These are phyloP conservation scores for Pyrrhoderma noxium DNA, from an alignment of 1,284 basidiomycete species.

Conservation along the genomic window DNA sequence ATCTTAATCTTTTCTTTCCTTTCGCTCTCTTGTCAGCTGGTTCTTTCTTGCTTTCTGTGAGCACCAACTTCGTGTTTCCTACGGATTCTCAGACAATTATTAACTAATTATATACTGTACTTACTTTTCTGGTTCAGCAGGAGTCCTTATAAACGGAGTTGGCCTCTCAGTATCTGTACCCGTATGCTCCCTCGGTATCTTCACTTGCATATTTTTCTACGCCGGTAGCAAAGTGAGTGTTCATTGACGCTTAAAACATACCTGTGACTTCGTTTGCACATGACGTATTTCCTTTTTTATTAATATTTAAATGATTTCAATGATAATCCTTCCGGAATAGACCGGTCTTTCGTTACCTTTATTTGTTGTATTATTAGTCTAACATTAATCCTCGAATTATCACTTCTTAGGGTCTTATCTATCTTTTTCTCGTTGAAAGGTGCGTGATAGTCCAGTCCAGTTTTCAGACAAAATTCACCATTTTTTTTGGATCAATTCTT, in stretches of 20 bases:
- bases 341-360: no score
- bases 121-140: slow-evolving; percentile 12
- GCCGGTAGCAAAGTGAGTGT: slow-evolving; percentile 15
- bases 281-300: neutral
- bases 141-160: slow-evolving; percentile 15
- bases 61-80: neutral
- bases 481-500: no score
- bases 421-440: slow-evolving; percentile 18
- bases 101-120: no score
- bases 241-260: no score
- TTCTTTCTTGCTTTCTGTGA: slow-evolving; percentile 15
- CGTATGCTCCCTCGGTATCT: slow-evolving; percentile 15
- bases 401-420: slow-evolving; percentile 12
- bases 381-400: neutral
- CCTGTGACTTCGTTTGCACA: neutral
- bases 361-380: neutral
- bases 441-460: neutral
- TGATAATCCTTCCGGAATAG: no score
- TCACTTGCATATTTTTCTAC: slow-evolving; percentile 16
- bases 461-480: neutral
- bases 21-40: slow-evolving; percentile 3
- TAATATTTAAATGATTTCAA: neutral
- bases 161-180: slow-evolving; percentile 12
- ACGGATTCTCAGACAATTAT: neutral
- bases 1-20: neutral